Conservation (phyloP, 768 basidiomycete species). For the Neoboletus brunneissimus region DNA sequence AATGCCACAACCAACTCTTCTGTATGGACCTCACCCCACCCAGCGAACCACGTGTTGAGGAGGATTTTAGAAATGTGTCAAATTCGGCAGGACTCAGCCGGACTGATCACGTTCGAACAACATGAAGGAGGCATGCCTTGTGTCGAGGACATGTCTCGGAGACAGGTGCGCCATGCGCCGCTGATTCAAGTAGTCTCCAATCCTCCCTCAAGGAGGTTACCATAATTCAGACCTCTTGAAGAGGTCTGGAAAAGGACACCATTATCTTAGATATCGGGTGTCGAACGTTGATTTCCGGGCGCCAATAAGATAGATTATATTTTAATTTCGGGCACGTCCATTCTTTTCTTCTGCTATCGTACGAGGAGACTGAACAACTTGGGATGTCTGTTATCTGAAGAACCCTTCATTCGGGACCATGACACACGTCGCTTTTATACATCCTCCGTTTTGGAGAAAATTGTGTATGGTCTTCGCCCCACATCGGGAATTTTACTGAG, state of each 20-base stretch:
- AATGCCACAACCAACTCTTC: not conserved
- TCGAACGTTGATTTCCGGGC: not conserved
- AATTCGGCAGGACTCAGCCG: not conserved
- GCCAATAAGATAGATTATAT: not conserved
- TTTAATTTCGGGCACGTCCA: not conserved
- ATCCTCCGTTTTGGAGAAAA: not conserved
- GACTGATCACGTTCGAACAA: not conserved
- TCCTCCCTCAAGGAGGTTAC: not conserved
- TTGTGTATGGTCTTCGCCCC: not conserved
- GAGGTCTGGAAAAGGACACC: not conserved
- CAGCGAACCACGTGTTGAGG: not conserved
- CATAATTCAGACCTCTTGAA: not conserved
- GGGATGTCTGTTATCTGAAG: not conserved
- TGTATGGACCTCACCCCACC: not conserved
- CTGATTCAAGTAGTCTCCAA: conserved; percentile 1
- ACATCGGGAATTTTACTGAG: not conserved
- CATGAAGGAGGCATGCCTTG: not conserved
- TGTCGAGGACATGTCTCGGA: not conserved
- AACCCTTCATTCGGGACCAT: not conserved
- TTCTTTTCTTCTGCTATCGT: not conserved
- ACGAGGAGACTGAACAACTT: not conserved
- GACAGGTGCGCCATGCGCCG: not conserved
- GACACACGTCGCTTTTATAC: not conserved
- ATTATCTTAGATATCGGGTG: not conserved
- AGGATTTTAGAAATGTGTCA: not conserved